Evolutionary conservation across 2,329 filamentous ascomycete genomes (phyloP).

Genomic region (Bisporella sp.): DNA sequence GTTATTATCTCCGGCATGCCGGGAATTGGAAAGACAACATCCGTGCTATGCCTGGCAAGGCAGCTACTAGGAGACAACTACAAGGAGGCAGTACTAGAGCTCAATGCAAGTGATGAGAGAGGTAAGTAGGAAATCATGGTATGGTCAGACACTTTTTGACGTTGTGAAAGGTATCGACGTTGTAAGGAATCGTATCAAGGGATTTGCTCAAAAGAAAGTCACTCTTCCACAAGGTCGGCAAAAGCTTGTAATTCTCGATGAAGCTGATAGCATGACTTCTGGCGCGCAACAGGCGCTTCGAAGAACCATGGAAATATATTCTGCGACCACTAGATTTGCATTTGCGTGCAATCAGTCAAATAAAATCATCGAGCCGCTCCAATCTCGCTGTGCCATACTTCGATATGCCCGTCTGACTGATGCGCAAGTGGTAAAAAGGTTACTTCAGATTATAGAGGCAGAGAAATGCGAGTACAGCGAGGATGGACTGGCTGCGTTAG

Average conservation of each 20-base stretch:
- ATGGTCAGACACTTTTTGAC: neutral
- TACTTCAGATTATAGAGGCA: slow-evolving; percentile 87
- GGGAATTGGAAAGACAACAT: slow-evolving; percentile 97
- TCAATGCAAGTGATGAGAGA: slow-evolving; percentile 94
- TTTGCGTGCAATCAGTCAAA: slow-evolving; percentile 99
- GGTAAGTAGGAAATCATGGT: slow-evolving; percentile 37
- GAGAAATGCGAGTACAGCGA: slow-evolving; percentile 88
- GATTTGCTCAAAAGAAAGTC: slow-evolving; percentile 98
- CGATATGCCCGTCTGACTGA: slow-evolving; percentile 91
- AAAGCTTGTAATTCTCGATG: slow-evolving; percentile 95
- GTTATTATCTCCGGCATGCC: slow-evolving; percentile 99
- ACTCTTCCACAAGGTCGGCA: slow-evolving; percentile 85
- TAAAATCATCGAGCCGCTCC: slow-evolving; percentile 98
- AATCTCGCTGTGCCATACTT: slow-evolving; percentile 92
- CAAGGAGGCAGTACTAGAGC: slow-evolving; percentile 93
- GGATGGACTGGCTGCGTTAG: slow-evolving; percentile 88
- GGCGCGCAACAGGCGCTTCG: slow-evolving; percentile 93
- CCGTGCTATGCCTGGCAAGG: slow-evolving; percentile 83
- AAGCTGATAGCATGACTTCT: slow-evolving; percentile 96
- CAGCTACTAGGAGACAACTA: slow-evolving; percentile 89
- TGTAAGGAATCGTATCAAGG: slow-evolving; percentile 94
- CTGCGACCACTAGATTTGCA: slow-evolving; percentile 89
- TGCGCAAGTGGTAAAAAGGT: slow-evolving; percentile 80
- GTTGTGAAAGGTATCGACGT: slow-evolving; percentile 73
- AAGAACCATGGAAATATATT: slow-evolving; percentile 98